These are phyloP conservation scores for Fusarium solani-melongenae DNA, from an alignment of 2,329 filamentous ascomycete genomes.

Conservation along the genomic window DNA sequence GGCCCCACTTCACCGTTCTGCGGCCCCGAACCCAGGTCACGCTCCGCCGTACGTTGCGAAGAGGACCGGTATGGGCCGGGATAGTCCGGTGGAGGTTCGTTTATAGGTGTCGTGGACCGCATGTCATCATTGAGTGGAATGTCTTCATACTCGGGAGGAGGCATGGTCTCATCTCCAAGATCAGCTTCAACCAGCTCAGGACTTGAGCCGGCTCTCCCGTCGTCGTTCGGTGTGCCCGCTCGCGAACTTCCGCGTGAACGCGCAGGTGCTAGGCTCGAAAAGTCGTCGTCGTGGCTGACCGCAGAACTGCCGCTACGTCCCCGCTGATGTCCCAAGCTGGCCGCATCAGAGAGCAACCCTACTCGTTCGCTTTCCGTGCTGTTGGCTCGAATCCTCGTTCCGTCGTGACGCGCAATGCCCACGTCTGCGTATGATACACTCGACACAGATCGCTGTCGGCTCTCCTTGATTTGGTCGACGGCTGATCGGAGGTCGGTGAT, in stretches of 20 bases:
- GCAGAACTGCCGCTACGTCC: constrained; percentile 60
- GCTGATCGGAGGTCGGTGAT: constrained; percentile 67
- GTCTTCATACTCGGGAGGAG: constrained; percentile 67
- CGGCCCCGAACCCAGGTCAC: constrained; percentile 22
- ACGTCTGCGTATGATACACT: constrained; percentile 82
- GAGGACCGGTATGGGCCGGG: constrained; percentile 51
- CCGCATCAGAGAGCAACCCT: constrained; percentile 77
- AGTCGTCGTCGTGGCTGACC: constrained; percentile 63
- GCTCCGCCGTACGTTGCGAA: constrained; percentile 41
- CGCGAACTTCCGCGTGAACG: constrained; percentile 57
- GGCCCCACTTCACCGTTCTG: constrained; percentile 9
- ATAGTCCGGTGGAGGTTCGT: constrained; percentile 65
- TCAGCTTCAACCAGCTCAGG: constrained; percentile 65
- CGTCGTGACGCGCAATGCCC: constrained; percentile 81
- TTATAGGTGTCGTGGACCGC: constrained; percentile 54
- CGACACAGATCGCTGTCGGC: constrained; percentile 75
- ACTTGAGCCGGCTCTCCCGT: constrained; percentile 59
- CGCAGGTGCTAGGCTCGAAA: constrained; percentile 52
- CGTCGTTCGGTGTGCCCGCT: constrained; percentile 53
- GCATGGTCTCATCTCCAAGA: constrained; percentile 59
- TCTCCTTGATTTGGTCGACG: constrained; percentile 66
- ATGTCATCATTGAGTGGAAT: constrained; percentile 56
- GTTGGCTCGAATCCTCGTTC: constrained; percentile 78
- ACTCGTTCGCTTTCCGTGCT: constrained; percentile 78
- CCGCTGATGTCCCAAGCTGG: constrained; percentile 55